Conservation (phyloP, 192 early-diverging fungal genomes). For the Linnemannia schmuckeri region DNA sequence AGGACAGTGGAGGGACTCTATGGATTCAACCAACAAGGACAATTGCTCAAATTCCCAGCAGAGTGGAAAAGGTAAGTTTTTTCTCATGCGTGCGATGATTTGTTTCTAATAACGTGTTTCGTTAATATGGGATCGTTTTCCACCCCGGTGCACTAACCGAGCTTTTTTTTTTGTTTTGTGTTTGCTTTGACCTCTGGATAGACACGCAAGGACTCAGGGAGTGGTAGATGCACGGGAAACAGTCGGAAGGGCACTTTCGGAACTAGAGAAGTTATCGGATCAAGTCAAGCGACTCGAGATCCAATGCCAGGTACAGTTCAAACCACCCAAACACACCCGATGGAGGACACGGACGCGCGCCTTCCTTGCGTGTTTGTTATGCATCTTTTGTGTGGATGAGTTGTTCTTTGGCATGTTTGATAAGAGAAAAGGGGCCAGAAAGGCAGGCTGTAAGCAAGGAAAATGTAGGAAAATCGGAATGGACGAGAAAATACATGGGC, state of each 20-base stretch:
- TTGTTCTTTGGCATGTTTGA: background rate
- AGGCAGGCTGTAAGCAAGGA: background rate
- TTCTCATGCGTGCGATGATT: too few relatives aligned
- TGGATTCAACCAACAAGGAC: slow-evolving; percentile 18
- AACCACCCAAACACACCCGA: background rate
- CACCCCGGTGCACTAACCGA: background rate
- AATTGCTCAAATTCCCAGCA: slow-evolving; percentile 16
- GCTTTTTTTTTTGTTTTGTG: background rate
- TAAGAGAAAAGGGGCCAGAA: background rate
- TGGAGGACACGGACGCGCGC: background rate
- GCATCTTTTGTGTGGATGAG: background rate
- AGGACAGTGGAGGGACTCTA: slow-evolving; percentile 7
- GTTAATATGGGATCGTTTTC: too few relatives aligned
- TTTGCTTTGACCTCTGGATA: background rate
- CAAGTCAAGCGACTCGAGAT: slow-evolving; percentile 21
- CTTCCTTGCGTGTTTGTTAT: background rate
- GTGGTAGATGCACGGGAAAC: slow-evolving; percentile 17
- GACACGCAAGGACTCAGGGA: background rate
- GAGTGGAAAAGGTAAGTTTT: slow-evolving; percentile 14
- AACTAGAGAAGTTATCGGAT: slow-evolving; percentile 26
- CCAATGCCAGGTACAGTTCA: slow-evolving; percentile 19
- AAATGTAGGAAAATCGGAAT: too few relatives aligned
- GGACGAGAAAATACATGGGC: background rate
- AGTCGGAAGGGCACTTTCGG: slow-evolving; percentile 17
- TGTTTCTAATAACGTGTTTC: background rate